Percentiles rank a stretch among this genome's conserved stretches.
These are phyloP conservation scores for Starmerella scarabaei DNA, from an alignment of 805 yeast genomes.

Conservation along the genomic window DNA sequence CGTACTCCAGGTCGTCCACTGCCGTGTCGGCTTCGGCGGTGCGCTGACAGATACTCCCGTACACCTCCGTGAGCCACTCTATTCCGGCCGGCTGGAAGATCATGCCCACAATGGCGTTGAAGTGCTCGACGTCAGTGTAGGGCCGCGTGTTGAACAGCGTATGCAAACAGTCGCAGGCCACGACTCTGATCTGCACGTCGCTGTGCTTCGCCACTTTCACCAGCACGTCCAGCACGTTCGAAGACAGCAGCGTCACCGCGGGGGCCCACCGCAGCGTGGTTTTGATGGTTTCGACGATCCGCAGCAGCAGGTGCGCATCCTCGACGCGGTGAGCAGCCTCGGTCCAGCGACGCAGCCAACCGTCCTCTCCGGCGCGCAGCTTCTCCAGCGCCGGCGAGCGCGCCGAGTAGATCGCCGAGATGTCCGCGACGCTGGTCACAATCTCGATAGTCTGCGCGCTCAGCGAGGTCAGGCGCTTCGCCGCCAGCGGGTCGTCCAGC, in stretches of 20 bases:
- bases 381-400: constrained; percentile 44
- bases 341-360: constrained; percentile 83
- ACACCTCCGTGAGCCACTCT: constrained; percentile 50
- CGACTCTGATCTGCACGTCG: constrained; percentile 56
- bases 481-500: constrained; percentile 81
- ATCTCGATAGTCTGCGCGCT: constrained; percentile 76
- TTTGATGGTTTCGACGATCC: constrained; percentile 68
- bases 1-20: constrained; percentile 62
- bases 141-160: constrained; percentile 63
- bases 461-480: constrained; percentile 61
- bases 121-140: constrained; percentile 53
- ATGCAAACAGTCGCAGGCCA: constrained; percentile 85
- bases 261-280: constrained; percentile 86
- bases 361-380: constrained; percentile 59
- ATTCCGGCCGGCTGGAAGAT: constrained; percentile 69
- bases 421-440: constrained; percentile 54
- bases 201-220: constrained; percentile 29
- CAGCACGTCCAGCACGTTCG: constrained; percentile 52
- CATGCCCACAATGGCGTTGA: constrained; percentile 62
- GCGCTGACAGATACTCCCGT: constrained; percentile 21
- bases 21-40: constrained; percentile 38
- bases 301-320: constrained; percentile 24
- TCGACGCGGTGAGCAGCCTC: constrained; percentile 19
- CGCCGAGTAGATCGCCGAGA: constrained; percentile 50
- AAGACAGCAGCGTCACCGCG: constrained; percentile 55